These are phyloP conservation scores for Boechera divaricarpa DNA, from an alignment of 345 rosid genomes.

Conservation along the genomic window DNA sequence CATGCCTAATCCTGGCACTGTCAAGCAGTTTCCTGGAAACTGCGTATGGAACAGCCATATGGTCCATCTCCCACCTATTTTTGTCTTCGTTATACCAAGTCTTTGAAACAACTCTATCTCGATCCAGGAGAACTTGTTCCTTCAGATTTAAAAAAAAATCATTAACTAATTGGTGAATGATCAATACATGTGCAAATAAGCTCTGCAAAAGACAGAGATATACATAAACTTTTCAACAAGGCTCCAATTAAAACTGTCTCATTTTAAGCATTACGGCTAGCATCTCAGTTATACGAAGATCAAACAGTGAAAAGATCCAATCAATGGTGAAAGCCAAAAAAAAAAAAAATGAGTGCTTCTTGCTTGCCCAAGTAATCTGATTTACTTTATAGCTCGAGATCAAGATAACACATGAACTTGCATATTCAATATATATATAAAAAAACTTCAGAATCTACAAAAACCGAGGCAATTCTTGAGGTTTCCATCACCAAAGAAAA, in stretches of 20 bases:
- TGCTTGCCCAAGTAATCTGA: neutral
- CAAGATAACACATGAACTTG: conserved; percentile 15
- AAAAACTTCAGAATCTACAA: conserved; percentile 26
- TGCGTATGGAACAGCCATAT: conserved; percentile 86
- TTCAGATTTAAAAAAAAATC: conserved; percentile 42
- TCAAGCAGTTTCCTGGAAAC: conserved; percentile 80
- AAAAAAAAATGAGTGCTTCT: neutral
- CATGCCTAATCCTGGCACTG: conserved; percentile 88
- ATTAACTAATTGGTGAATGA: conserved; percentile 30
- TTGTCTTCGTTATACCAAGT: conserved; percentile 89
- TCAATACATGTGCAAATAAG: conserved; percentile 26
- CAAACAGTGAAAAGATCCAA: conserved; percentile 23
- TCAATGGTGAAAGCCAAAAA: neutral
- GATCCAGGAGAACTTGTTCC: conserved; percentile 85
- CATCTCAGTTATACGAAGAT: conserved; percentile 12
- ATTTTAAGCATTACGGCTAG: neutral
- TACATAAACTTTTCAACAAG: conserved; percentile 6
- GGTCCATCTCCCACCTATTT: conserved; percentile 89
- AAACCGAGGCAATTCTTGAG: conserved; percentile 14
- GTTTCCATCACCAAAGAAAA: conserved; percentile 19
- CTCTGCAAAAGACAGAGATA: conserved; percentile 28
- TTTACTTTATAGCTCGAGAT: conserved; percentile 12
- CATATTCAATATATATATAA: neutral
- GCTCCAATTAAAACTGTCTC: conserved; percentile 12
- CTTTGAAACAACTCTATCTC: conserved; percentile 87